Evolutionary conservation across 805 yeast species (phyloP).

Genomic region (Candida pseudofarinosa): DNA sequence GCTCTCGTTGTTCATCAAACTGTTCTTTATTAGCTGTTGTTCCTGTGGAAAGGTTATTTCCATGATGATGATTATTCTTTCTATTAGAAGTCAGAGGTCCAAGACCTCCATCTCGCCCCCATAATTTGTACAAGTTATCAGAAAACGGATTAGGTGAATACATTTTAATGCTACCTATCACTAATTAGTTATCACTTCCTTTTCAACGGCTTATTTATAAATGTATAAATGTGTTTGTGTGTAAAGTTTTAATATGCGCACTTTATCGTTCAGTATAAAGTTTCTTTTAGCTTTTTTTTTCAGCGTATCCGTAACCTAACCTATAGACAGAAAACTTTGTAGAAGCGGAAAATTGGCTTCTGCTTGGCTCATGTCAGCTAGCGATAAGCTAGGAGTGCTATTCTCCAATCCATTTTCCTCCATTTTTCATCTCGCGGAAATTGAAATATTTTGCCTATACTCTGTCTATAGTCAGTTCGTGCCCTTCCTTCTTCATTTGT

Average conservation of each 20-base stretch:
- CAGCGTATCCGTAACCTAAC: background rate
- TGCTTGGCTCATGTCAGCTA: too few relatives aligned
- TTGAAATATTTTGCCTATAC: too few relatives aligned
- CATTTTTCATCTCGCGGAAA: too few relatives aligned
- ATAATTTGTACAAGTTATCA: slow-evolving; percentile 41
- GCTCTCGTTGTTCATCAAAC: slow-evolving; percentile 16
- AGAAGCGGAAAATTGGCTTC: too few relatives aligned
- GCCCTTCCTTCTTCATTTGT: too few relatives aligned
- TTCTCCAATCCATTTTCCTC: too few relatives aligned
- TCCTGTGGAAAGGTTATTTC: background rate
- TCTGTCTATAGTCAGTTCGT: too few relatives aligned
- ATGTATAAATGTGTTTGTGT: slow-evolving; percentile 1
- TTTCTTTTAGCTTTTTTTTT: background rate
- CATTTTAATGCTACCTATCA: slow-evolving; percentile 24
- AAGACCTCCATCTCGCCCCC: slow-evolving; percentile 20
- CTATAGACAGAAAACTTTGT: background rate
- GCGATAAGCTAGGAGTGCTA: too few relatives aligned
- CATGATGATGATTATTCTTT: slow-evolving; percentile 1
- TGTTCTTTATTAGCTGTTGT: slow-evolving; percentile 5
- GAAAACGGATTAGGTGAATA: slow-evolving; percentile 46
- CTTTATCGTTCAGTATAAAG: background rate
- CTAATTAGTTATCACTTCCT: background rate
- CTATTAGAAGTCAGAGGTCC: slow-evolving; percentile 1
- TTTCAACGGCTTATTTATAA: background rate
- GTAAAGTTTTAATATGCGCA: slow-evolving; percentile 2